Evolutionary conservation across 306 rosid genomes (phyloP).

Genomic region (Canavalia ensiformis): DNA sequence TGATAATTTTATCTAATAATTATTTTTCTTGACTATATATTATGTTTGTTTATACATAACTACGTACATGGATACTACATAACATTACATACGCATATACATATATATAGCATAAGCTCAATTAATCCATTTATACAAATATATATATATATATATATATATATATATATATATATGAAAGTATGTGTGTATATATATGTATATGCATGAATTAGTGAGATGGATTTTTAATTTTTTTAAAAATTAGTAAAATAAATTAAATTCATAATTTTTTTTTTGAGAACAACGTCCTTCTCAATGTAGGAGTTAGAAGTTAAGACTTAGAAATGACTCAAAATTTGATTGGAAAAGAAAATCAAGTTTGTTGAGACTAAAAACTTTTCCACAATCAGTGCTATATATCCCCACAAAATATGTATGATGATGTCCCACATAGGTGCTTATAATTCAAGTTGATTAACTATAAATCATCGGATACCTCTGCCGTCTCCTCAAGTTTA

Average conservation of each 20-base stretch:
- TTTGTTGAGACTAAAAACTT: conserved; percentile 5
- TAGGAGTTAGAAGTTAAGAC: not conserved
- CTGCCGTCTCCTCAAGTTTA: conserved; percentile 46
- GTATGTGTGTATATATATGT: too few species aligned
- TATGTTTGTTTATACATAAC: not conserved
- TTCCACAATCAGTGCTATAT: conserved; percentile 27
- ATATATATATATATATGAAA: not conserved
- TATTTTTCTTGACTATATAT: not conserved
- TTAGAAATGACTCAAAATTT: not conserved
- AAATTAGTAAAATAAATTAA: too few species aligned
- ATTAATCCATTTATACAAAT: not conserved
- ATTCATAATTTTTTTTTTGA: too few species aligned
- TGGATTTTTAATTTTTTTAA: not conserved
- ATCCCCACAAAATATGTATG: conserved; percentile 24
- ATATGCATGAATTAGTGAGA: not conserved
- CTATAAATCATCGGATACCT: conserved; percentile 54
- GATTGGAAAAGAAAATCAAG: conserved; percentile 13
- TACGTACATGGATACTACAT: not conserved
- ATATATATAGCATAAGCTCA: not conserved
- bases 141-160: not conserved
- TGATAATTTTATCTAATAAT: not conserved
- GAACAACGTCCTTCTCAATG: too few species aligned
- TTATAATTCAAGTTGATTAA: conserved; percentile 22
- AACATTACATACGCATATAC: not conserved
- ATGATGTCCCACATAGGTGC: conserved; percentile 44